These are phyloP conservation scores for Xylaria digitata DNA, from an alignment of 2,329 filamentous ascomycete genomes.

Conservation along the genomic window DNA sequence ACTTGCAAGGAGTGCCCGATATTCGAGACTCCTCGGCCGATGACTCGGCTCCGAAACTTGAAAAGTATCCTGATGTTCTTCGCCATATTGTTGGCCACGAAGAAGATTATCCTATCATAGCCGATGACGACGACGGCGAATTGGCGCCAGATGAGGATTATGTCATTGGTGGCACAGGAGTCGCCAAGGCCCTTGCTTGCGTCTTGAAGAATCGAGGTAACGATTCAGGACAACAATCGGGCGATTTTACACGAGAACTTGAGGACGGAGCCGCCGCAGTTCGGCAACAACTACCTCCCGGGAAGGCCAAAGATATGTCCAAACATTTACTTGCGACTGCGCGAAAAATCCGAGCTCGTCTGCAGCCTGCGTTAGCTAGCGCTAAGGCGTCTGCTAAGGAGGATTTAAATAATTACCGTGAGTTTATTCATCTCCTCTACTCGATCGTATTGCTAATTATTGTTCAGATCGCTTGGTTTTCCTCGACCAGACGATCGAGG, in stretches of 20 bases:
- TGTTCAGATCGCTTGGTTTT: conserved; percentile 79
- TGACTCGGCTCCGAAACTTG: conserved; percentile 50
- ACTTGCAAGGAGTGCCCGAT: conserved; percentile 81
- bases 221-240: conserved; percentile 66
- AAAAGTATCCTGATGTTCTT: conserved; percentile 80
- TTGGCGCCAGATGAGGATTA: conserved; percentile 90
- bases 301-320: conserved; percentile 90
- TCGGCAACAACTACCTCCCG: conserved; percentile 55
- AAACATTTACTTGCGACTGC: conserved; percentile 89
- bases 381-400: conserved; percentile 76
- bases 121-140: conserved; percentile 69
- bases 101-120: conserved; percentile 58
- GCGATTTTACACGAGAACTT: conserved; percentile 64
- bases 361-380: conserved; percentile 85
- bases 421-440: conserved; percentile 52
- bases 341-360: conserved; percentile 83
- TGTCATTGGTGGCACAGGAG: conserved; percentile 93
- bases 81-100: conserved; percentile 86
- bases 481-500: conserved; percentile 86
- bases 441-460: conserved; percentile 44
- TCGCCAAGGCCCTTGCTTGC: conserved; percentile 92
- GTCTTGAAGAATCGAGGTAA: conserved; percentile 84
- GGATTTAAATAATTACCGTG: conserved; percentile 78
- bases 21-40: conserved; percentile 49
- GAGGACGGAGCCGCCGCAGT: conserved; percentile 62